These are phyloP conservation scores for Fusarium sublunatum DNA, from an alignment of 2,329 filamentous ascomycete species.

Conservation along the genomic window DNA sequence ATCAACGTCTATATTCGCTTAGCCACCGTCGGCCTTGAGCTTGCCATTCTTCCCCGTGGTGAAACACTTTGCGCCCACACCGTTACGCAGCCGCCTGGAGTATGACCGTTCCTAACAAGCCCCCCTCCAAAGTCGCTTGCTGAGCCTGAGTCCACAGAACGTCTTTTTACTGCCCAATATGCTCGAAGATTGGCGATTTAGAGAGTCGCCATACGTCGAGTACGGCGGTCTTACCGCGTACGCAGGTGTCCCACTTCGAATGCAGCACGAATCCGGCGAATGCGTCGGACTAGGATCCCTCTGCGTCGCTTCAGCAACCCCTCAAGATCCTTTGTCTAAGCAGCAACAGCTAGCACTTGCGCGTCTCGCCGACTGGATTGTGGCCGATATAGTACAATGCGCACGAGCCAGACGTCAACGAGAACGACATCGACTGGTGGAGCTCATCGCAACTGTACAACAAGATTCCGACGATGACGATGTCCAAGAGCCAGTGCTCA, in stretches of 20 bases:
- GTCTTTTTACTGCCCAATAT: constrained; percentile 57
- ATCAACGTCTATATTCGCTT: constrained; percentile 57
- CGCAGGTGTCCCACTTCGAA: constrained; percentile 55
- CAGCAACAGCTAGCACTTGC: constrained; percentile 44
- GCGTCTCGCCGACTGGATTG: constrained; percentile 50
- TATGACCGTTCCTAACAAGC: constrained; percentile 19
- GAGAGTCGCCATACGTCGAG: constrained; percentile 54
- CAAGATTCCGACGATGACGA: constrained; percentile 34
- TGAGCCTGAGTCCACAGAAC: constrained; percentile 35
- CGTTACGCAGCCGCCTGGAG: constrained; percentile 50
- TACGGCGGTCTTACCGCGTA: constrained; percentile 55
- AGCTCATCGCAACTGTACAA: constrained; percentile 48
- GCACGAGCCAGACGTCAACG: constrained; percentile 53
- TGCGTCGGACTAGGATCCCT: constrained; percentile 55
- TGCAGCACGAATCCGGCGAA: constrained; percentile 54
- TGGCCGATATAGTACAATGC: constrained; percentile 55
- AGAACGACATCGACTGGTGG: constrained; percentile 53
- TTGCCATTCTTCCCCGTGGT: constrained; percentile 57
- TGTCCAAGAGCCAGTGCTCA: constrained; percentile 42
- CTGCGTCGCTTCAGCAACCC: constrained; percentile 55
- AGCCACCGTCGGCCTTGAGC: constrained; percentile 54
- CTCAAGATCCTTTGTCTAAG: constrained; percentile 48
- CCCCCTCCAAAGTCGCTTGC: neutral
- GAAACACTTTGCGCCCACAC: constrained; percentile 60
- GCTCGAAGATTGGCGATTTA: constrained; percentile 58